A percentile compares a stretch with the other conserved stretches of the same genome.
These are phyloP conservation scores for Lagenaria siceraria DNA, from an alignment of 306 rosid genomes.

Conservation along the genomic window DNA sequence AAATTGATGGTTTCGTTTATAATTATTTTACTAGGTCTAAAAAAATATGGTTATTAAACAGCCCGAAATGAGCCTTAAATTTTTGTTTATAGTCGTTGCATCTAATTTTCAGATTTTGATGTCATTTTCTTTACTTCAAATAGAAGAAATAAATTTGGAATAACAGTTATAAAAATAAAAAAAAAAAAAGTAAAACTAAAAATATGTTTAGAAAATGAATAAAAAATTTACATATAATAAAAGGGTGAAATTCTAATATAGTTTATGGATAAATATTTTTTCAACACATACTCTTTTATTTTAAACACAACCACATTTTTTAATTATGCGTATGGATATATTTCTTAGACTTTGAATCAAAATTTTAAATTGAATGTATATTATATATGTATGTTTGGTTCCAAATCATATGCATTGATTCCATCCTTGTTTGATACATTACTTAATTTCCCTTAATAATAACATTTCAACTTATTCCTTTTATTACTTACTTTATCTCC, in stretches of 20 bases:
- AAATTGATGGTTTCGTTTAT: no score
- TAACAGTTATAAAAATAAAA: no score
- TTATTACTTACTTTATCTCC: background rate
- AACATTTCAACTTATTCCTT: background rate
- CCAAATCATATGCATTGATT: background rate
- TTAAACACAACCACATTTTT: background rate
- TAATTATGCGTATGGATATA: background rate
- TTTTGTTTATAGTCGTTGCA: background rate
- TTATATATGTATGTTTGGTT: background rate
- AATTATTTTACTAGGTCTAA: no score
- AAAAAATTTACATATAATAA: background rate
- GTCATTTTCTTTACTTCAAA: background rate
- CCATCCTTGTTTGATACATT: background rate
- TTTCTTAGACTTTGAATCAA: background rate
- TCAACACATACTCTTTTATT: background rate
- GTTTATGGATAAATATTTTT: background rate
- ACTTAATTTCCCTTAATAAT: background rate
- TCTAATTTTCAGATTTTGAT: background rate
- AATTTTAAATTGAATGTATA: background rate
- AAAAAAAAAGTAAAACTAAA: no score
- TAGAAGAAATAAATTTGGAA: background rate
- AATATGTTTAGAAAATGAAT: no score
- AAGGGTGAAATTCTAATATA: background rate
- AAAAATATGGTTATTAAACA: no score
- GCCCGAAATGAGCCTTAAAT: no score